Conservation (phyloP, 345 rosid species). For the Syzygium aromaticum region DNA sequence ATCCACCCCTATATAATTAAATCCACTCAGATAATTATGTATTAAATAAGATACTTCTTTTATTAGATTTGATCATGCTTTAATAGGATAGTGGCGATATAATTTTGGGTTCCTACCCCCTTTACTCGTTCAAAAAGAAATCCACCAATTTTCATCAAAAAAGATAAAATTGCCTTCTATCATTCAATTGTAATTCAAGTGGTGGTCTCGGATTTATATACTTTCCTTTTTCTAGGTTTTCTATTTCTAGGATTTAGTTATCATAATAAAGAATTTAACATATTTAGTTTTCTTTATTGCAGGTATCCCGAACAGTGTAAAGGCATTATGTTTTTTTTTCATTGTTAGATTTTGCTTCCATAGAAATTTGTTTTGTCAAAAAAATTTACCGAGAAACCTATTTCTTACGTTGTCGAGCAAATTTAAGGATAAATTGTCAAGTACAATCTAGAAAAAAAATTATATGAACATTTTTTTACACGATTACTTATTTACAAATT, state of each 20-base stretch:
- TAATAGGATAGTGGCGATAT: not conserved
- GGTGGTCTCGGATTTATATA: not conserved
- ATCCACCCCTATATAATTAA: no score
- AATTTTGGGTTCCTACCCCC: not conserved
- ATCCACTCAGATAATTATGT: no score
- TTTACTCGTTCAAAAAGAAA: not conserved
- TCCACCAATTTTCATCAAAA: not conserved
- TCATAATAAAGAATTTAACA: not conserved
- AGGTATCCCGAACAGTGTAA: not conserved
- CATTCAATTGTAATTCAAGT: not conserved
- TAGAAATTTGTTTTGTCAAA: not conserved
- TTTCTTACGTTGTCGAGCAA: not conserved
- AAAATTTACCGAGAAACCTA: not conserved
- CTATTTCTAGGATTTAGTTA: not conserved
- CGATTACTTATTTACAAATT: not conserved
- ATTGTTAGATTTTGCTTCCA: not conserved
- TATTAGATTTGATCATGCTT: not conserved
- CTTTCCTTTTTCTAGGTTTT: not conserved
- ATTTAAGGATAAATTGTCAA: not conserved
- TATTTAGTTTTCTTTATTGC: not conserved
- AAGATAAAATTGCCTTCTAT: not conserved
- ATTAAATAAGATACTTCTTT: no score
- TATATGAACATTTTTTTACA: not conserved
- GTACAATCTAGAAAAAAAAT: not conserved
- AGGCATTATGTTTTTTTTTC: not conserved